These are phyloP conservation scores for Volvox carteri DNA, from an alignment of 163 green algal species.

Conservation along the genomic window DNA sequence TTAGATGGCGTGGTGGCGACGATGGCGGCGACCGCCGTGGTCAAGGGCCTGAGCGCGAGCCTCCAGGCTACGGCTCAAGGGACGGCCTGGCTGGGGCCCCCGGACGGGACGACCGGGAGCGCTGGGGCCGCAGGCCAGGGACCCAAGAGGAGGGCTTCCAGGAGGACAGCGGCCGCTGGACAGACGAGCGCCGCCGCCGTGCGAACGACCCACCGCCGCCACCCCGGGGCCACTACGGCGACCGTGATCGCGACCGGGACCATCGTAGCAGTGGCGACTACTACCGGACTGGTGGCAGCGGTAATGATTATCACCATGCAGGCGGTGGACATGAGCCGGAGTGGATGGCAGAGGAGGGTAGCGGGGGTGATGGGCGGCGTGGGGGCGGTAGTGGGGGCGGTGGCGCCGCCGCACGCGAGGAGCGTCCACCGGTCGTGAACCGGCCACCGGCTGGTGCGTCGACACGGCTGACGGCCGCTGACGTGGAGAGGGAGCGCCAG, in stretches of 20 bases:
- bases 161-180: constrained; percentile 22
- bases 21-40: constrained; percentile 9
- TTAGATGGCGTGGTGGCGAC: constrained; percentile 44
- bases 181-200: constrained; percentile 26
- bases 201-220: constrained; percentile 44
- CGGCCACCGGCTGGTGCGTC: not conserved
- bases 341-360: constrained; percentile 42
- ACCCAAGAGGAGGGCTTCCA: not conserved
- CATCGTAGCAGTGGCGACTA: not conserved
- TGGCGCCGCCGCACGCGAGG: not conserved
- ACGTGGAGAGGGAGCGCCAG: constrained; percentile 57
- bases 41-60: not conserved
- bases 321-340: constrained; percentile 32
- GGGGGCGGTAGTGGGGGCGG: not conserved
- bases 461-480: constrained; percentile 20
- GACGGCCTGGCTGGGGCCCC: not conserved
- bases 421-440: not conserved
- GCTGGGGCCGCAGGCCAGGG: constrained; percentile 31
- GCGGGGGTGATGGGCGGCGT: not conserved
- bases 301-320: not conserved
- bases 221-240: constrained; percentile 34
- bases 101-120: not conserved
- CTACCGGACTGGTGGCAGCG: not conserved
- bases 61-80: not conserved
- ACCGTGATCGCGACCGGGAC: constrained; percentile 26